These are phyloP conservation scores for Xylaria sp. DNA, from an alignment of 2,329 filamentous ascomycete genomes.

Conservation along the genomic window DNA sequence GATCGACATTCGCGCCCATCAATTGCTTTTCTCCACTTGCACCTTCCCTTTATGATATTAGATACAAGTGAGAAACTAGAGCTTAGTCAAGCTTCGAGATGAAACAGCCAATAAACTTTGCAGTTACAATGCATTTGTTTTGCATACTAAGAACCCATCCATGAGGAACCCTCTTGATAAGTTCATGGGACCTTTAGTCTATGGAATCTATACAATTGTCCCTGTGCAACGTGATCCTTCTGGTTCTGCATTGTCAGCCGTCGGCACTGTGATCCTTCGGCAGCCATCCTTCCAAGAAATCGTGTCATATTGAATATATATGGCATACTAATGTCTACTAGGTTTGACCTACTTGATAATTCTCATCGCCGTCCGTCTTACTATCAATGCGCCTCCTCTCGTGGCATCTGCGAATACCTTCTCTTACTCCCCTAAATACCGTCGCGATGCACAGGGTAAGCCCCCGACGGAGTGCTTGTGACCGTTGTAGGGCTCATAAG, in stretches of 20 bases:
- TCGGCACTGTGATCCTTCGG: too few relatives aligned
- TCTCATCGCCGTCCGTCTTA: neutral
- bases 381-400: constrained; percentile 2
- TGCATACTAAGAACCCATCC: neutral
- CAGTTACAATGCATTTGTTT: neutral
- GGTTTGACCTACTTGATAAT: constrained; percentile 2
- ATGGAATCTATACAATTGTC: neutral
- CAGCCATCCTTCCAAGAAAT: neutral
- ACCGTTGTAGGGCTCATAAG: constrained; percentile 18
- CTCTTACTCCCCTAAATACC: neutral
- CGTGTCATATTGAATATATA: constrained; percentile 8
- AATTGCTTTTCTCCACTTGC: neutral
- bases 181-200: neutral
- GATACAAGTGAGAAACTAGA: neutral
- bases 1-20: neutral
- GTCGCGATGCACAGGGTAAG: constrained; percentile 20
- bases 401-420: neutral
- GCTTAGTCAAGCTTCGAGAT: neutral
- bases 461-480: constrained; percentile 18
- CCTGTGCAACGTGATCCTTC: neutral
- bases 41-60: constrained; percentile 6
- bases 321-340: neutral
- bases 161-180: neutral
- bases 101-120: constrained; percentile 4
- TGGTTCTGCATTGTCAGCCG: too few relatives aligned